phyloP scores from a whole-genome alignment of 2,329 filamentous ascomycete genomes.

The Fusarium falciforme region DNA sequence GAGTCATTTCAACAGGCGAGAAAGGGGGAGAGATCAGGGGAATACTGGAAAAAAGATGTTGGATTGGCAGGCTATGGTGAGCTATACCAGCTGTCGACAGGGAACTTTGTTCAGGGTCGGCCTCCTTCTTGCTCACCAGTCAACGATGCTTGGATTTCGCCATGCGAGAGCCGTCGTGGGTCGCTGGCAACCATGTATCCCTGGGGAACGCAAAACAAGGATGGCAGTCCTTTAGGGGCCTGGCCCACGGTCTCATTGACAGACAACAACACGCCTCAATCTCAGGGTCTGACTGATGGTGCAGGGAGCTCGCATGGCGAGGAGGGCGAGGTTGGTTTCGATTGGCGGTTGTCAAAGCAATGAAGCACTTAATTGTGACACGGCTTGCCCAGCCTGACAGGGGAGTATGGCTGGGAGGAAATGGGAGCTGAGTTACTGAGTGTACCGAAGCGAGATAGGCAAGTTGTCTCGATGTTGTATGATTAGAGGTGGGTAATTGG shows the following conservation, averaged over 20 bases:
- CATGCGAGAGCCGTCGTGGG: constrained; percentile 4
- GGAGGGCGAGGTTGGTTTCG: background rate
- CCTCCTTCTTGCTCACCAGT: background rate
- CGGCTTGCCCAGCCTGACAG: background rate
- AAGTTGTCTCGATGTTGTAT: background rate
- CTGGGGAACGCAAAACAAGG: background rate
- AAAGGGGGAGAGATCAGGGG: background rate
- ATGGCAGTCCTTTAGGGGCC: background rate
- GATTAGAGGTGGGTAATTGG: background rate
- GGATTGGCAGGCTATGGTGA: background rate
- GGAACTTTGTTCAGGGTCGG: constrained; percentile 1
- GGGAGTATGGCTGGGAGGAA: background rate
- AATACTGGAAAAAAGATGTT: background rate
- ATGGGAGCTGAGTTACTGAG: background rate
- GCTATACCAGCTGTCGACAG: background rate
- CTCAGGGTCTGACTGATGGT: background rate
- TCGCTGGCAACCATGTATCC: background rate
- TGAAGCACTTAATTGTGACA: background rate
- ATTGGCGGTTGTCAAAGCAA: background rate
- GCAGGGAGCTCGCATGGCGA: background rate
- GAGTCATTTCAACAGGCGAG: constrained; percentile 54
- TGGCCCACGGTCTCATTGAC: background rate
- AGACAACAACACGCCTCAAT: background rate
- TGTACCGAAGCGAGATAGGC: background rate
- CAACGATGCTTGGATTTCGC: background rate